Base-by-base conservation (phyloP, 495 filamentous ascomycete species). In the Xylaria bambusicola region DNA sequence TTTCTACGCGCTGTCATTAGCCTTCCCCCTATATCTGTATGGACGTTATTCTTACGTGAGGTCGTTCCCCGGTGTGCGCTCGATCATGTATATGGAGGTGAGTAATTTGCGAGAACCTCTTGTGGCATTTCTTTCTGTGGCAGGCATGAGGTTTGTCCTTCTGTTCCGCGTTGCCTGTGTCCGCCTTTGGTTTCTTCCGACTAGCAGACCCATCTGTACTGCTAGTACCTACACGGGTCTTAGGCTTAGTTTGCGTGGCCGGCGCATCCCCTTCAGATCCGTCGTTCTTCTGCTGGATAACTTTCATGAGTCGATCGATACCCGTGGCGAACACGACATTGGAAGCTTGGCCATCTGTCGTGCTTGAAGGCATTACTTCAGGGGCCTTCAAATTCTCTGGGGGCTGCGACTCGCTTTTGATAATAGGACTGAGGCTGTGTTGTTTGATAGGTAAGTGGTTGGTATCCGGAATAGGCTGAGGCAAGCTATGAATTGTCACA, bases 11-110 rank as follows among this genome's bases (percentile, higher is more conserved):
- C 23, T 44, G 47, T 59, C 52, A 59, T 36, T 36, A 6, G 10
- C 46, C 18, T 44, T 7, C 0, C 18, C 8, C 31, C 10, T 21
- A n/a, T 21, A 52, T 42, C 41, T 18, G 26, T 15, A 1, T 20
- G 31, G 49, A 9, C 23, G 10, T 52, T 36, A 20, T 40, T 6
- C 81, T 80, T 73, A 96, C 91, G 76, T 93, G 97, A 60, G 93
- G 93, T 62, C 92, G 91, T 47, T 92, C 85, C 18, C 93, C 93
- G 3, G 93, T 96, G 67, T 98, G 93, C 8, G 92, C 88, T 66
- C 93, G 83, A 44, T 82, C 88, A 66, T 98, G 93, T 36, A 95
- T 97, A 59, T 96, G 91, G 36, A 97, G 81, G 69, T 97, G 92
- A 2, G 93, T 97, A 73, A 93, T 96, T 70, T 98, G 93, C 56